Base-by-base conservation (phyloP, 352 stramenopile species). In the Phytopythium oedochilum region DNA sequence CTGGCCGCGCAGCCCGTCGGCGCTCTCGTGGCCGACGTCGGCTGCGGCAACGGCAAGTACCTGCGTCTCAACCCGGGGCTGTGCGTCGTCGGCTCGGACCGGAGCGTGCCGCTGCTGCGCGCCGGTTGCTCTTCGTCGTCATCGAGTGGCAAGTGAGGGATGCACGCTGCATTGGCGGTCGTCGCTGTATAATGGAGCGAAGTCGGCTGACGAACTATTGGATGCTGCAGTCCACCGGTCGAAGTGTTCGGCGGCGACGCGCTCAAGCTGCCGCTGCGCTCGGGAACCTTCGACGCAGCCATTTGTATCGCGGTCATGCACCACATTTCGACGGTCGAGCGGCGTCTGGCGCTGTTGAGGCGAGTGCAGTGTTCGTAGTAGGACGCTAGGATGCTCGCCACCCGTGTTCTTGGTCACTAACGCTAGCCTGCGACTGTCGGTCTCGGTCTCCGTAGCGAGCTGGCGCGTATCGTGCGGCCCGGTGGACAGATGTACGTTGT, bases 31-130 rank as follows among this genome's bases (percentile, higher is more conserved):
- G 78, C 82, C 26, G 82, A 92, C 53, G 61, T 94, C 9, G 84
- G 84, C 40, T 92, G 81, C 60, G 84, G 84, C 60, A 94, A 94
- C 60, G 84, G 80, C 64, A 92, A 94, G 65, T 94, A 94, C 64
- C 53, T 92, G 52, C 39, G 58, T 20, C 66, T 87, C 44, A 89
- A 90, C 55, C 65, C 69, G 5, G 60, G 61, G 23, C 22, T 92
- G 22, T 88, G 76, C 49, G 69, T 90, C 57, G 70, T 94, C 44
- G 84, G 82, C 11, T 75, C 67, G 7, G 84, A 94, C 60, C 75
- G 80, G 14, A 94, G 84, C 51, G 77, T 92, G 10, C 82, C 82
- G 43, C 62, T 94, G 60, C 82, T 94, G 43, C 50, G 53, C 9
- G 72, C 69, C 15, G 82, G 67, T 61, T 72, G 66, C 32, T 49